Conservation (phyloP, 148 eudicot genomes). For the Rhododendron williamsianum region DNA sequence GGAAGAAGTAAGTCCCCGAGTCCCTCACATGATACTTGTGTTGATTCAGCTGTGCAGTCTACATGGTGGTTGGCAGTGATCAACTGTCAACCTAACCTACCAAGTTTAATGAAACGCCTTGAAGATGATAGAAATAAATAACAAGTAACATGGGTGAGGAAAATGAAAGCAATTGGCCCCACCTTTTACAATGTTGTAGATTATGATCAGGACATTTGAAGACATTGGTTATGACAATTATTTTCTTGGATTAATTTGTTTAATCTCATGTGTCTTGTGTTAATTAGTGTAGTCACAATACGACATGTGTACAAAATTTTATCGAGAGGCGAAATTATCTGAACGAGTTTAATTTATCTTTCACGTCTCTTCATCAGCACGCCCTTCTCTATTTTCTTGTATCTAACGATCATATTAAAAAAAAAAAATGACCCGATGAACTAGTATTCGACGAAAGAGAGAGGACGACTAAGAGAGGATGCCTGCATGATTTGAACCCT, state of each 20-base stretch:
- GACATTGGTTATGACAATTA: background rate
- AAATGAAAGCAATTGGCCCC: background rate
- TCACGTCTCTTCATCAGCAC: too few species aligned
- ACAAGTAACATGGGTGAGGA: background rate
- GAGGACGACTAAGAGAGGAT: background rate
- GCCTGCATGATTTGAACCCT: background rate
- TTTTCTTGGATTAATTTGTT: background rate
- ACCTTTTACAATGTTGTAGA: background rate
- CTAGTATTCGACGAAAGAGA: too few species aligned
- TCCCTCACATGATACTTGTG: background rate
- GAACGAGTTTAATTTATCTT: too few species aligned
- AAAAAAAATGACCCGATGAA: too few species aligned
- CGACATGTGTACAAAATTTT: background rate
- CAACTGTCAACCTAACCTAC: slow-evolving; percentile 31
- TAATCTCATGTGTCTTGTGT: background rate
- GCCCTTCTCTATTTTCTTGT: background rate
- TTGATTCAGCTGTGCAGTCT: background rate
- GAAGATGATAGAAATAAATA: background rate
- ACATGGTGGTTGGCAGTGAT: background rate
- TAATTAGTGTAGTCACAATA: background rate
- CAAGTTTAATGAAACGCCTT: background rate
- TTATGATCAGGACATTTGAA: background rate
- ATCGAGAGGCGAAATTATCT: background rate
- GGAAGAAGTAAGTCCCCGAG: too few species aligned
- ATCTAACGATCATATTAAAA: too few species aligned